A percentile compares a stretch with the other conserved stretches of the same genome.
Conservation (phyloP, 2,329 filamentous ascomycete species). For the Venturia nashicola region DNA sequence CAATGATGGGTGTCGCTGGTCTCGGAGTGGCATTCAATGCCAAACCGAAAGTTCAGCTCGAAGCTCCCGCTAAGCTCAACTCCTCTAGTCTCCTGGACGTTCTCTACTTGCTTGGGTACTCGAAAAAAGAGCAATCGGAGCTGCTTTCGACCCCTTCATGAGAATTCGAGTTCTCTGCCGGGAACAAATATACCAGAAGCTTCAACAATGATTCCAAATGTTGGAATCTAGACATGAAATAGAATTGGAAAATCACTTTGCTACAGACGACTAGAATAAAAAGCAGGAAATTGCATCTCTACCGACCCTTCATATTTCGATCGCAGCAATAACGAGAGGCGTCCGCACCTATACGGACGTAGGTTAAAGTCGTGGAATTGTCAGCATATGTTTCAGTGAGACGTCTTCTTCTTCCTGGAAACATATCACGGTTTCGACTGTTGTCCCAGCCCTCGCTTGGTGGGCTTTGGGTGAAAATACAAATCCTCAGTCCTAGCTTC, state of each 20-base stretch:
- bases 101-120: slow-evolving; percentile 62
- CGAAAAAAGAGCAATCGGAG: slow-evolving; percentile 47
- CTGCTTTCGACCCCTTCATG: slow-evolving; percentile 20
- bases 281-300: not conserved
- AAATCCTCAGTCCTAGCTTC: not conserved
- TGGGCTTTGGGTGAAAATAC: not conserved
- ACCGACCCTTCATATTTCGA: not conserved
- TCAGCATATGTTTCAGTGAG: not conserved
- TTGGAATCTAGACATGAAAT: not conserved
- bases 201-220: not conserved
- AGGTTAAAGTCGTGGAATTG: not conserved
- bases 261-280: not conserved
- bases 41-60: slow-evolving; percentile 69
- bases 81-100: slow-evolving; percentile 58
- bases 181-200: not conserved
- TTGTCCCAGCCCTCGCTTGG: not conserved
- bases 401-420: not conserved
- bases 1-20: slow-evolving; percentile 66
- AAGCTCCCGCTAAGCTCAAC: slow-evolving; percentile 62
- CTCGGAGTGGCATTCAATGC: slow-evolving; percentile 75
- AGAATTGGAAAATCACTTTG: not conserved
- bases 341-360: not conserved
- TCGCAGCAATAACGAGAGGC: not conserved
- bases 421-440: not conserved
- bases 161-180: not conserved